Conservation (phyloP, 75 land plant species). For the Cupressus sempervirens region DNA sequence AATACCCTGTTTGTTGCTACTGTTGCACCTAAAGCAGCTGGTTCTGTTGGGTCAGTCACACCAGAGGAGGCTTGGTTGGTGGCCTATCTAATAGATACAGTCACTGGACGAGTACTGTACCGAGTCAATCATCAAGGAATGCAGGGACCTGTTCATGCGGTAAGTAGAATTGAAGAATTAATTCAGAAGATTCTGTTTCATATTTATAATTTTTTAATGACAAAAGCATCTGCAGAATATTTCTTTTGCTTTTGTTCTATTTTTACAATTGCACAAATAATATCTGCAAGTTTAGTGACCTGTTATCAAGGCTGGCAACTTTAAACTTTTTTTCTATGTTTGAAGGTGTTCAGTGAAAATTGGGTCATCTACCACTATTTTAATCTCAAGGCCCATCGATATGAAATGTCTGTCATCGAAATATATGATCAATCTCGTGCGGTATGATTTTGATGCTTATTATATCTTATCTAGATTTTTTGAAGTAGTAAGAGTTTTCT, state of each 20-base stretch:
- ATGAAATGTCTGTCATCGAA: slow-evolving; percentile 95
- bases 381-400: slow-evolving; percentile 85
- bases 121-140: slow-evolving; percentile 77
- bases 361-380: slow-evolving; percentile 99
- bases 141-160: slow-evolving; percentile 95
- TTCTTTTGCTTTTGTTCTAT: background rate
- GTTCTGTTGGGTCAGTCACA: slow-evolving; percentile 56
- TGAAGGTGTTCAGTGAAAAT: slow-evolving; percentile 94
- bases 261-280: background rate
- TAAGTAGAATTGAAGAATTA: slow-evolving; percentile 26
- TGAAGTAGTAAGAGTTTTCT: background rate
- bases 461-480: background rate
- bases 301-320: background rate
- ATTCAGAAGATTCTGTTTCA: background rate
- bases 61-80: slow-evolving; percentile 88
- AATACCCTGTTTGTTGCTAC: slow-evolving; percentile 92
- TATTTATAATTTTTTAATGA: no score
- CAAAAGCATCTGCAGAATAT: no score
- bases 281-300: background rate
- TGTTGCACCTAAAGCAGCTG: slow-evolving; percentile 77
- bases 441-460: slow-evolving; percentile 33
- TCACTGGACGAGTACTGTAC: slow-evolving; percentile 86
- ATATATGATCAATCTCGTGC: slow-evolving; percentile 91
- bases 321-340: slow-evolving; percentile 4
- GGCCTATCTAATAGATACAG: slow-evolving; percentile 87